These are phyloP conservation scores for Hypocrella siamensis DNA, from an alignment of 2,329 filamentous ascomycete genomes.

Conservation along the genomic window DNA sequence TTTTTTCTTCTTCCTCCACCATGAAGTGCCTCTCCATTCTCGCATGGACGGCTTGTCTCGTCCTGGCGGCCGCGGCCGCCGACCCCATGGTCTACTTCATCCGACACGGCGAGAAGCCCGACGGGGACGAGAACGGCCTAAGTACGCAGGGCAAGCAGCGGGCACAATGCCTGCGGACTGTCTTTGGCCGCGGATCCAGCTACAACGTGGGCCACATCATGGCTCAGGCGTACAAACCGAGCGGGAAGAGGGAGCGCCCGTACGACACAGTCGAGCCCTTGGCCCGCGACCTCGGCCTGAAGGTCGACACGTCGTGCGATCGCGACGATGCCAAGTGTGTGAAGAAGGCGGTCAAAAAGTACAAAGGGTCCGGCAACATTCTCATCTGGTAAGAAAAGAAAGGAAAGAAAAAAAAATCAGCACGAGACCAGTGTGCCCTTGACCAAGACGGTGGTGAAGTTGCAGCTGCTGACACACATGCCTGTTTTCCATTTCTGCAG, in stretches of 20 bases:
- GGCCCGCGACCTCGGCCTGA: constrained; percentile 36
- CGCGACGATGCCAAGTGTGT: constrained; percentile 41
- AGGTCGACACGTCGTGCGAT: constrained; percentile 38
- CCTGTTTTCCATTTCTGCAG: constrained; percentile 11
- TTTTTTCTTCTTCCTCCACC: neutral
- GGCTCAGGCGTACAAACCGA: constrained; percentile 34
- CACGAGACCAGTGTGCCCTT: neutral
- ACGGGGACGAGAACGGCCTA: constrained; percentile 30
- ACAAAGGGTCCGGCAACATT: constrained; percentile 36
- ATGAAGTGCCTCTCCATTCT: no score
- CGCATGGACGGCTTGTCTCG: no score
- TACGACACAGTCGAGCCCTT: constrained; percentile 41
- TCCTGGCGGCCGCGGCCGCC: constrained; percentile 6
- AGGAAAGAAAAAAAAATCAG: neutral
- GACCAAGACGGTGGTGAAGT: no score
- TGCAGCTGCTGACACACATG: no score
- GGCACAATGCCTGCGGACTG: constrained; percentile 39
- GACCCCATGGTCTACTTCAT: constrained; percentile 43
- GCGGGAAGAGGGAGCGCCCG: constrained; percentile 34
- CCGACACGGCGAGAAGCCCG: constrained; percentile 48
- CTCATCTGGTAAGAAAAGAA: constrained; percentile 29
- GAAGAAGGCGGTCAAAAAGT: constrained; percentile 28
- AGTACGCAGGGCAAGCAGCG: constrained; percentile 34
- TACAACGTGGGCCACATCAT: constrained; percentile 45
- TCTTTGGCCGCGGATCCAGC: constrained; percentile 34